A percentile compares a stretch with the other conserved stretches of the same genome.
Evolutionary conservation across 805 yeast genomes (phyloP).

Genomic region (Ogataea angusta): DNA sequence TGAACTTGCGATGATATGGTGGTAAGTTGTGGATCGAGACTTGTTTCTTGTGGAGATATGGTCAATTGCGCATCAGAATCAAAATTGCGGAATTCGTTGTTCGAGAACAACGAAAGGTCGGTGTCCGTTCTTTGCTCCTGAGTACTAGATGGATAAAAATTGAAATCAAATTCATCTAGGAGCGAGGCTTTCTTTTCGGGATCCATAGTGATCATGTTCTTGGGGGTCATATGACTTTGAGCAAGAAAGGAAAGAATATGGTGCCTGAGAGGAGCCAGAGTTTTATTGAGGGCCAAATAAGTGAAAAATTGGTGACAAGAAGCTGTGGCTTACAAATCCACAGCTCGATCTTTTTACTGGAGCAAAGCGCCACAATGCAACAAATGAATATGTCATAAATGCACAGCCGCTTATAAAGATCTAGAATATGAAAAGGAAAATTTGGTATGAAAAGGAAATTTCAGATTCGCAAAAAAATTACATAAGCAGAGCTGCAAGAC

Average conservation of each 20-base stretch:
- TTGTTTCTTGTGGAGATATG: slow-evolving; percentile 5
- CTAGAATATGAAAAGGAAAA: not conserved
- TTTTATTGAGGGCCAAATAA: not conserved
- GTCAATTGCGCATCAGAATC: slow-evolving; percentile 5
- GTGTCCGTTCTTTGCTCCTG: not conserved
- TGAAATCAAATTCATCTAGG: slow-evolving; percentile 20
- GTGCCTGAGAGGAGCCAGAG: not conserved
- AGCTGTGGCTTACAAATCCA: slow-evolving; percentile 1
- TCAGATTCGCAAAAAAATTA: slow-evolving; percentile 1
- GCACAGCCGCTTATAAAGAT: not conserved
- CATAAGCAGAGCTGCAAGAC: slow-evolving; percentile 21
- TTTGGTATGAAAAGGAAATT: too few species aligned
- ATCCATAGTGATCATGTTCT: slow-evolving; percentile 1
- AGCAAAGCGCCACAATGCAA: slow-evolving; percentile 4
- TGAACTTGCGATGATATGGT: not conserved
- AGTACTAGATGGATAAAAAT: slow-evolving; percentile 6
- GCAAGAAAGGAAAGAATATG: not conserved
- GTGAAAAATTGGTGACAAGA: not conserved
- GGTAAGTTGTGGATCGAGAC: slow-evolving; percentile 2
- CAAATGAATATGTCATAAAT: not conserved
- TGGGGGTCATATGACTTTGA: slow-evolving; percentile 9
- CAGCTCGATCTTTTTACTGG: not conserved
- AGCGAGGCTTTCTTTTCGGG: slow-evolving; percentile 5
- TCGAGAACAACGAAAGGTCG: slow-evolving; percentile 24
- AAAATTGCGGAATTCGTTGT: slow-evolving; percentile 24